Percentiles rank a stretch among this genome's conserved stretches.
Conservation (phyloP, 148 eudicot genomes). For the Rhododendron molle region DNA sequence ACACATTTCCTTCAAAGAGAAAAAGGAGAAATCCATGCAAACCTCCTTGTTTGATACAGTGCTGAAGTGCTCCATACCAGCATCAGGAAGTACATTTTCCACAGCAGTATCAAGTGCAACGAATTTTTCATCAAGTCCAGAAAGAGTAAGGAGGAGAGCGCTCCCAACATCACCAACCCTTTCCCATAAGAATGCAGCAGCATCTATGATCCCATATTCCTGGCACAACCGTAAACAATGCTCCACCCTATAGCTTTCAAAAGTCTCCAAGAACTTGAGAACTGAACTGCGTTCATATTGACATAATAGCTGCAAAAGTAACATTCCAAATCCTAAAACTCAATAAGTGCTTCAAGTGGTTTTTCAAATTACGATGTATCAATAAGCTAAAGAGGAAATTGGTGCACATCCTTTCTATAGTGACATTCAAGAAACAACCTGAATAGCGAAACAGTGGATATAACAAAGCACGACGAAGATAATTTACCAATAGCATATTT, state of each 20-base stretch:
- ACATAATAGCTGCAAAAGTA: conserved; percentile 68
- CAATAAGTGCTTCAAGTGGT: neutral
- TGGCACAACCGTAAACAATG: conserved; percentile 87
- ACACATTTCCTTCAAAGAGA: neutral
- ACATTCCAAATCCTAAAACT: neutral
- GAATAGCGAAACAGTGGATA: neutral
- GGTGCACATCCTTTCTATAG: neutral
- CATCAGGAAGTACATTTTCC: conserved; percentile 31
- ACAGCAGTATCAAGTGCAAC: conserved; percentile 59
- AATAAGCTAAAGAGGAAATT: neutral
- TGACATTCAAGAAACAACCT: neutral
- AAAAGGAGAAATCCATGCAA: conserved; percentile 7
- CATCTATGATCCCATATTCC: conserved; percentile 79
- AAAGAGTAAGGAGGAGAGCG: conserved; percentile 72
- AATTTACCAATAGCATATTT: neutral
- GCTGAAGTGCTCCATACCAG: conserved; percentile 34
- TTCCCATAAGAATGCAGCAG: conserved; percentile 84
- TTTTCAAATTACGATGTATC: neutral
- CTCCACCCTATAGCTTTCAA: conserved; percentile 90
- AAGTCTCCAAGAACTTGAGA: conserved; percentile 77
- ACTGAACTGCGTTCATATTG: conserved; percentile 72
- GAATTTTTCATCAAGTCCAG: conserved; percentile 63
- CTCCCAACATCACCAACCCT: conserved; percentile 94
- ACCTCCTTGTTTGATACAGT: conserved; percentile 65
- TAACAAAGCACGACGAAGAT: neutral